Conservation (phyloP, 345 rosid genomes). For the Geranium rotundifolium region DNA sequence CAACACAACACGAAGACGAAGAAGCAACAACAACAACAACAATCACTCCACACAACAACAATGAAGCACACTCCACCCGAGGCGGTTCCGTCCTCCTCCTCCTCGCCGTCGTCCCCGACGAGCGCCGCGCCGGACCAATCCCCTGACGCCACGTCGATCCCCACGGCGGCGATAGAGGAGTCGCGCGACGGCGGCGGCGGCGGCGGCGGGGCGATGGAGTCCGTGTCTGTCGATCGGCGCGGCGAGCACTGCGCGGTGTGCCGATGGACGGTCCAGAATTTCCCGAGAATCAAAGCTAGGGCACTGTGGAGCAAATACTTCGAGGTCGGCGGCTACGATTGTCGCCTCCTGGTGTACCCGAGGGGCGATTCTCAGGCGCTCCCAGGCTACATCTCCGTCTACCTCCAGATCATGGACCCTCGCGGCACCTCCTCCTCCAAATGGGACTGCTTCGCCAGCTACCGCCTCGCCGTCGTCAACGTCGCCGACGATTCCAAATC, state of each 20-base stretch:
- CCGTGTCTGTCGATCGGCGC: slow-evolving; percentile 64
- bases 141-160: slow-evolving; percentile 14
- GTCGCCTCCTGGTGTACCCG: slow-evolving; percentile 85
- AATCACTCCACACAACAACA: background rate
- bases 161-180: slow-evolving; percentile 51
- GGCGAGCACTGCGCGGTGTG: slow-evolving; percentile 81
- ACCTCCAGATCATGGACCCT: slow-evolving; percentile 98
- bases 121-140: too few relatives aligned
- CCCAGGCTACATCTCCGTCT: slow-evolving; percentile 83
- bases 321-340: slow-evolving; percentile 98
- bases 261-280: slow-evolving; percentile 78
- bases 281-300: slow-evolving; percentile 75
- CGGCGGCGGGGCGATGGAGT: slow-evolving; percentile 67
- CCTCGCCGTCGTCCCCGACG: slow-evolving; percentile 14
- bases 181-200: slow-evolving; percentile 55
- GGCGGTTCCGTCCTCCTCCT: slow-evolving; percentile 53
- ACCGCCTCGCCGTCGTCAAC: slow-evolving; percentile 75
- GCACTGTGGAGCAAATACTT: slow-evolving; percentile 95
- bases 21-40: slow-evolving; percentile 50
- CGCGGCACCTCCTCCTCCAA: slow-evolving; percentile 65
- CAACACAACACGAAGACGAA: too few relatives aligned
- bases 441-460: slow-evolving; percentile 99
- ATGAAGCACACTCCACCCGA: slow-evolving; percentile 34
- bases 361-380: slow-evolving; percentile 93
- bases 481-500: slow-evolving; percentile 68